phyloP scores from a whole-genome alignment of 306 rosid genomes.

The Castanea crenata region DNA sequence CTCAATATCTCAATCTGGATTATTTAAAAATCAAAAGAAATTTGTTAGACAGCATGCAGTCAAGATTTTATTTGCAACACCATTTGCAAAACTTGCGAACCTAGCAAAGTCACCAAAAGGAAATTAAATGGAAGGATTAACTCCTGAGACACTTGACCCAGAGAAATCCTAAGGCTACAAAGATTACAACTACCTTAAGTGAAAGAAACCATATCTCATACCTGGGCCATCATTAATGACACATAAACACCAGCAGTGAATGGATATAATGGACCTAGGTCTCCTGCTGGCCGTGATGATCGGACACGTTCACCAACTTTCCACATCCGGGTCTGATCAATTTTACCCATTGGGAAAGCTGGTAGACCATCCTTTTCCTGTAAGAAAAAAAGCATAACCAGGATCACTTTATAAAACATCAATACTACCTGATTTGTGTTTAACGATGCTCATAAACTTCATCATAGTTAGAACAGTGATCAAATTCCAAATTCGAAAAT shows the following conservation, averaged over 20 bases:
- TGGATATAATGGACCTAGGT: slow-evolving; percentile 86
- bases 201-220: slow-evolving; percentile 14
- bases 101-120: slow-evolving; percentile 1
- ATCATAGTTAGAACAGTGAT: neutral
- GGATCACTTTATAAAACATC: neutral
- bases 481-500: neutral
- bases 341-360: slow-evolving; percentile 98
- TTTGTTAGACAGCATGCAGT: neutral
- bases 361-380: slow-evolving; percentile 98
- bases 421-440: neutral
- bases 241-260: slow-evolving; percentile 98
- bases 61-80: neutral
- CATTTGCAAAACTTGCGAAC: neutral
- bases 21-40: neutral
- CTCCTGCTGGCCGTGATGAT: slow-evolving; percentile 74
- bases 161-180: neutral
- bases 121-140: neutral
- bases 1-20: slow-evolving; percentile 89
- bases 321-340: slow-evolving; percentile 99
- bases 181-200: neutral
- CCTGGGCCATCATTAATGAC: slow-evolving; percentile 99
- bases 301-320: slow-evolving; percentile 94
- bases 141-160: neutral
- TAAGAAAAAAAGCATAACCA: slow-evolving; percentile 27
- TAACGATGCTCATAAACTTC: neutral